Evolutionary conservation across 352 stramenopile genomes (phyloP), one percentile per base, ranked within the genome.

Genomic region (Pythium angustatum): DNA sequence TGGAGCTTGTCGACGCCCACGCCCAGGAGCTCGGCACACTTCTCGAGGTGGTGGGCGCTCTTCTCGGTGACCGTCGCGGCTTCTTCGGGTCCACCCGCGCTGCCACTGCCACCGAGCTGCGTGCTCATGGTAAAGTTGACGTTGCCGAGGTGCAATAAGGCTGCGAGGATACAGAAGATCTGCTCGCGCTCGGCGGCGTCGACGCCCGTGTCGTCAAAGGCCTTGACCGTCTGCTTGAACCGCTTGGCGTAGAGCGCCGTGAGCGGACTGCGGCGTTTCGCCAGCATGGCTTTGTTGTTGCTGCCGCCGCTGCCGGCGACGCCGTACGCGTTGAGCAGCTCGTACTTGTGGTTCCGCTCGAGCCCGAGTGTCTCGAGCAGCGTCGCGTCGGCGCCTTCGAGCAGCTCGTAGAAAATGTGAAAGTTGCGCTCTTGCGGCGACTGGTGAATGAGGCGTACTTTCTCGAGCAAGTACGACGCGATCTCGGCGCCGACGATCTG

Each of bases 401-500:
- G 77, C 40, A 98, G 86, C 73, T 98, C 89, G 69, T 98, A 98
- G 69, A 98, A 98, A 62, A 98, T 91, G 69, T 98, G 95, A 69
- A 98, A 98, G 68, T 96, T 98, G 30, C 94, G 77, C 74, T 98
- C 95, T 44, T 93, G 80, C 9, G 84, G 78, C 12, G 86, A 96
- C 67, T 98, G 96, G 56, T 97, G 95, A 36, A 98, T 86, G 38
- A 99, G 70, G 9, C 97, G 88, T 36, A 98, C 94, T 71, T 99
- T 98, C 72, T 99, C 96, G 8, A 99, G 75, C n/a, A 99, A 82
- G 62, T 99, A 99, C 14, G 93, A 98, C 57, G 95, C 85, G 45
- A 98, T 96, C 66, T 96, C 93, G 21, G 94, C 93, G 26, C 96
- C 93, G 44, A 98, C 77, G 26, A 99, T 89, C 41, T 90, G 72